Conservation (phyloP, 495 filamentous ascomycete species). For the Neurospora sp. region DNA sequence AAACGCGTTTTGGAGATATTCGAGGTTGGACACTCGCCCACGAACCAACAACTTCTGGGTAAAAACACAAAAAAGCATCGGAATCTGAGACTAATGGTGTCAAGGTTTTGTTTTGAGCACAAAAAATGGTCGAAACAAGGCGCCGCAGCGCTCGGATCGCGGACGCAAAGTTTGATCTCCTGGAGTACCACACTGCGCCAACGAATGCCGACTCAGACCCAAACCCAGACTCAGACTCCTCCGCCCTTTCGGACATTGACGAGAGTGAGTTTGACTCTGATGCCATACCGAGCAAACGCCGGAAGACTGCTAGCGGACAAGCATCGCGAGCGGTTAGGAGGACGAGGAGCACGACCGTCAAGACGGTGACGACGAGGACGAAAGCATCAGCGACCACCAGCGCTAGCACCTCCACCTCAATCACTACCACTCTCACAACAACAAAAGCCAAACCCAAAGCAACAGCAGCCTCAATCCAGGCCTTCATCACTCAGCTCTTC, state of each 20-base stretch:
- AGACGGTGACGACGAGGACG: background rate
- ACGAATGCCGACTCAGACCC: background rate
- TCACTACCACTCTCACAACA: background rate
- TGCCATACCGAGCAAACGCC: background rate
- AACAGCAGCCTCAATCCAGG: background rate
- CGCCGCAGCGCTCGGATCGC: background rate
- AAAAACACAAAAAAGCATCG: background rate
- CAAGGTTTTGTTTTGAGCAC: background rate
- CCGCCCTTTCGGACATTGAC: background rate
- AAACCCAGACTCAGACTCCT: background rate
- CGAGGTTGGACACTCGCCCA: background rate
- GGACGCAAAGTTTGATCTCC: background rate
- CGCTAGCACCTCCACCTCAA: background rate
- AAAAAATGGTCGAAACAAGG: background rate
- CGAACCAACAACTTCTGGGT: rapidly evolving
- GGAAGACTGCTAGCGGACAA: rapidly evolving
- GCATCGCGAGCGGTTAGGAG: background rate
- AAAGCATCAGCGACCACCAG: background rate
- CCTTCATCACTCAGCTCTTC: background rate
- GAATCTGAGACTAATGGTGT: too few relatives aligned
- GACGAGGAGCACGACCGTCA: background rate
- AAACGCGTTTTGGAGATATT: background rate
- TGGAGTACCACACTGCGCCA: background rate
- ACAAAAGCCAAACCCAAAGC: background rate
- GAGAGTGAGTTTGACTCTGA: background rate